These are phyloP conservation scores for Heliamphora pulchella DNA, from an alignment of 179 eudicot genomes.

Conservation along the genomic window DNA sequence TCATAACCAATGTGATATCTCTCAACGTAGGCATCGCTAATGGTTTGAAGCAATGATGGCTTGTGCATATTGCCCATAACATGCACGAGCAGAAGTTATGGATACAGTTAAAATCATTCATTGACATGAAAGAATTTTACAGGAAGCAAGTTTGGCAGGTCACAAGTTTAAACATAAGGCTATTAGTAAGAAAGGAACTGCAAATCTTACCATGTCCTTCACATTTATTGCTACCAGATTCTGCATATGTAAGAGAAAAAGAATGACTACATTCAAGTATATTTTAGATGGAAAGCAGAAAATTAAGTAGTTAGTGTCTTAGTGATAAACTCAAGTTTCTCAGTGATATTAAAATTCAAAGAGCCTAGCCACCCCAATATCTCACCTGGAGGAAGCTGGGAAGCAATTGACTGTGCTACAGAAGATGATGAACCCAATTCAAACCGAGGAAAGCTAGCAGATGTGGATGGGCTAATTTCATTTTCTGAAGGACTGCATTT, in stretches of 20 bases:
- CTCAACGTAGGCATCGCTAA: background rate
- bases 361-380: background rate
- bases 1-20: background rate
- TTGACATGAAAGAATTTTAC: background rate
- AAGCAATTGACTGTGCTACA: conserved; percentile 26
- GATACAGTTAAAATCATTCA: background rate
- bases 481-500: conserved; percentile 32
- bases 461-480: conserved; percentile 24
- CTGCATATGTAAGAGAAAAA: conserved; percentile 26
- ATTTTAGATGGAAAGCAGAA: conserved; percentile 10
- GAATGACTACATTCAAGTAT: conserved; percentile 10
- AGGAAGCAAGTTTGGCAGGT: background rate
- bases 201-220: conserved; percentile 28
- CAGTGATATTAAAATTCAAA: background rate
- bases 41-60: background rate
- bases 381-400: conserved; percentile 51
- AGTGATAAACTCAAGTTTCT: background rate
- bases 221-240: conserved; percentile 25
- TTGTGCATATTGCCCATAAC: background rate
- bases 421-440: conserved; percentile 36
- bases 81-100: background rate
- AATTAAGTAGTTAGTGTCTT: background rate
- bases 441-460: conserved; percentile 20
- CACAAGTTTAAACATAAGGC: background rate
- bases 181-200: conserved; percentile 12